Conservation (phyloP, 257 asterid species). For the Nicotiana tabacum region DNA sequence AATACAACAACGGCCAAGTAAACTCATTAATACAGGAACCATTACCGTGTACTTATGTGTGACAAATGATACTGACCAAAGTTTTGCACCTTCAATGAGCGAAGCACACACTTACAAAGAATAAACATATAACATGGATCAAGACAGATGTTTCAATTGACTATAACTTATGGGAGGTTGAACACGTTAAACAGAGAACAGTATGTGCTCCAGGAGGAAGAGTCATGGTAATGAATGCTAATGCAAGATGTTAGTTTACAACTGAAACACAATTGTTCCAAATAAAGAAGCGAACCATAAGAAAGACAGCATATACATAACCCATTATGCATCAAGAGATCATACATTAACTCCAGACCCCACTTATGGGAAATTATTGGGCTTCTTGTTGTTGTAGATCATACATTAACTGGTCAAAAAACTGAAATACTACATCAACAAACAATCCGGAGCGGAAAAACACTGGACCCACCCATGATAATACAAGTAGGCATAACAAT, state of each 20-base stretch:
- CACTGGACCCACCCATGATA: not conserved
- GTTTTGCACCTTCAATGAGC: not conserved
- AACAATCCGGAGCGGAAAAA: not conserved
- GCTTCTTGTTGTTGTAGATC: no score
- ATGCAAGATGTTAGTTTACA: not conserved
- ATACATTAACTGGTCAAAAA: no score
- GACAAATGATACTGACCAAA: not conserved
- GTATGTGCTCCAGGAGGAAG: not conserved
- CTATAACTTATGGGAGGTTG: not conserved
- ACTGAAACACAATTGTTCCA: not conserved
- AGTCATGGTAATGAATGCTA: not conserved
- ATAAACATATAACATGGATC: not conserved
- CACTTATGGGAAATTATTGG: no score
- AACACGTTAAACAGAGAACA: not conserved
- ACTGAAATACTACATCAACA: not conserved
- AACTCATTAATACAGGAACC: not conserved
- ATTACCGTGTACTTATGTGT: not conserved
- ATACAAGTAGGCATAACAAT: not conserved
- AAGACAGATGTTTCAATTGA: not conserved
- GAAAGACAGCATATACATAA: not conserved
- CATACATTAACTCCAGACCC: no score
- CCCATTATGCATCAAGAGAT: not conserved
- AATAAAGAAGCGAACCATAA: not conserved
- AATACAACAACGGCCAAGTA: not conserved
- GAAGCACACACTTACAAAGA: not conserved